A percentile compares a stretch with the other conserved stretches of the same genome.
Conservation (phyloP, 371 early-diverging fungal genomes). For the Cladochytrium tenue region DNA sequence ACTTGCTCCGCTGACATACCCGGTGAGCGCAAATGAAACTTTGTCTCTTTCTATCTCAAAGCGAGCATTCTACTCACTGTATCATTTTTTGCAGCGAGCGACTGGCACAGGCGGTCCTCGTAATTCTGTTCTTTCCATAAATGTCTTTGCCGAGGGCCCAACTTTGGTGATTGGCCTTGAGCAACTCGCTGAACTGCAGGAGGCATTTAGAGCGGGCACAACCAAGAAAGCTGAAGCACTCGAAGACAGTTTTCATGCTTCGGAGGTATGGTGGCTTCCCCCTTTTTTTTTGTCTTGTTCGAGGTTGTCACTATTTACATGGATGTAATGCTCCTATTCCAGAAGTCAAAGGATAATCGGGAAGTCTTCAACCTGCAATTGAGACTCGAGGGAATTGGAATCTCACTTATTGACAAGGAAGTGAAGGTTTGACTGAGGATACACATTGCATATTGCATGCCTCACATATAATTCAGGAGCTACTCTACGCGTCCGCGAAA, state of each 20-base stretch:
- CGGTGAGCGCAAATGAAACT: too few species aligned
- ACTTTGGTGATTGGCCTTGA: constrained; percentile 76
- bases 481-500: constrained; percentile 78
- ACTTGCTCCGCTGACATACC: constrained; percentile 78
- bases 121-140: constrained; percentile 69
- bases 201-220: constrained; percentile 25
- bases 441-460: not conserved
- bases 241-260: constrained; percentile 17
- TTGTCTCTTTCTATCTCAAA: too few species aligned
- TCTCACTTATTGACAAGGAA: constrained; percentile 77
- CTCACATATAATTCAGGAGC: constrained; percentile 56
- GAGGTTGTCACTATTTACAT: not conserved
- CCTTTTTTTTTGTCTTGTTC: too few species aligned
- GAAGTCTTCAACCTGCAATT: constrained; percentile 67
- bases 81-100: too few species aligned
- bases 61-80: too few species aligned
- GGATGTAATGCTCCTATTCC: not conserved
- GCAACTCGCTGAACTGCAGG: constrained; percentile 59
- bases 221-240: constrained; percentile 24
- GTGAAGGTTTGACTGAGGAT: constrained; percentile 29
- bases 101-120: constrained; percentile 9
- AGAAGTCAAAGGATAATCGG: constrained; percentile 46
- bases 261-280: constrained; percentile 19
- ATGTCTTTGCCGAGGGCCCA: constrained; percentile 83
- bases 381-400: constrained; percentile 82